Conservation (phyloP, 306 rosid genomes). For the Cucurbita moschata region DNA sequence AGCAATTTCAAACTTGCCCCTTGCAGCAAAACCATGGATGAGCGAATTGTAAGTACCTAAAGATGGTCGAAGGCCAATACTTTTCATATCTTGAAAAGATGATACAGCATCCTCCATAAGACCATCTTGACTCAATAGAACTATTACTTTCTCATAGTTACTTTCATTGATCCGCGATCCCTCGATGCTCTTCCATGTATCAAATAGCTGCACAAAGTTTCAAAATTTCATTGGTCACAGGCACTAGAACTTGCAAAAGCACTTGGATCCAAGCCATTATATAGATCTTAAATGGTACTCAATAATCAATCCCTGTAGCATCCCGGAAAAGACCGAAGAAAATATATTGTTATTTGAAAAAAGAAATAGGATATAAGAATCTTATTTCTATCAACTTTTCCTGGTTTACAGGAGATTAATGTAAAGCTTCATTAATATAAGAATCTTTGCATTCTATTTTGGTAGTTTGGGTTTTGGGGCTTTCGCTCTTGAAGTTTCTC, state of each 20-base stretch:
- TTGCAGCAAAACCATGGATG: conserved; percentile 36
- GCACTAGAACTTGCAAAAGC: background rate
- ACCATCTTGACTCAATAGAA: conserved; percentile 34
- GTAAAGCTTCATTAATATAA: background rate
- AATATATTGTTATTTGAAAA: background rate
- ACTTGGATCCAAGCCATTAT: background rate
- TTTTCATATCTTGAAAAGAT: conserved; percentile 40
- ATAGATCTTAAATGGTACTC: background rate
- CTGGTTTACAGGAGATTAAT: background rate
- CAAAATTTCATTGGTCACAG: conserved; percentile 6
- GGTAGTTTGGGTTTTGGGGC: no score
- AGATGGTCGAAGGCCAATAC: conserved; percentile 23
- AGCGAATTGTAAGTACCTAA: conserved; percentile 39
- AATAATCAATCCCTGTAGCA: background rate
- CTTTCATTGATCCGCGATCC: conserved; percentile 33
- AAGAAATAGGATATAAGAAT: background rate
- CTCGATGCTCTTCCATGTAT: conserved; percentile 54
- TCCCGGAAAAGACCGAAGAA: background rate
- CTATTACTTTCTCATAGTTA: conserved; percentile 41
- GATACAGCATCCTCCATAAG: conserved; percentile 36
- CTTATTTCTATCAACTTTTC: background rate
- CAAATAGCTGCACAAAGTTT: conserved; percentile 38
- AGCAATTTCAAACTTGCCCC: conserved; percentile 36
- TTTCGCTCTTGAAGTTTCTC: no score
- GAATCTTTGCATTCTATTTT: no score